Percentiles rank a stretch among this genome's conserved stretches.
Evolutionary conservation across 192 early-diverging fungal genomes (phyloP).

Genomic region (Entomortierella chlamydospora): DNA sequence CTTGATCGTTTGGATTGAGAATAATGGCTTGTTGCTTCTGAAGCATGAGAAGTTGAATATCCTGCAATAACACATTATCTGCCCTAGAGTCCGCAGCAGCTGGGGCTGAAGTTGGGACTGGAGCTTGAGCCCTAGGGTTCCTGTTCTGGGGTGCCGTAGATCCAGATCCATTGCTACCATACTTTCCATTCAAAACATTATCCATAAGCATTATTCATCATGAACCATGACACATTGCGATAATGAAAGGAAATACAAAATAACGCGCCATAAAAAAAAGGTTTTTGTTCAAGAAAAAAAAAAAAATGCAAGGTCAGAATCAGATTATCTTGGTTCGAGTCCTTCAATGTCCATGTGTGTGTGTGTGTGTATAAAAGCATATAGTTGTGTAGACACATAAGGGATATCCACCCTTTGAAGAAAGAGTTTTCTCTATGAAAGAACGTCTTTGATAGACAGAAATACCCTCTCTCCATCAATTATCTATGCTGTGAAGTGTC

Average conservation of each 20-base stretch:
- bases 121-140: not conserved
- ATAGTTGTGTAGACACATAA: not conserved
- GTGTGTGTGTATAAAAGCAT: not conserved
- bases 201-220: not conserved
- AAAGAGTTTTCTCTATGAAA: not conserved
- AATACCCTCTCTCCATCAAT: not conserved
- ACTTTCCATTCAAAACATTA: not conserved
- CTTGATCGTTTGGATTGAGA: constrained; percentile 34
- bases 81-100: not conserved
- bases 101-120: not conserved
- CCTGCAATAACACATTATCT: constrained; percentile 36
- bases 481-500: not conserved
- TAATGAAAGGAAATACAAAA: not conserved
- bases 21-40: constrained; percentile 45
- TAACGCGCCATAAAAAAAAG: not conserved
- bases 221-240: not conserved
- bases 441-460: not conserved
- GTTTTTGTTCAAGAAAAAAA: not conserved
- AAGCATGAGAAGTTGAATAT: constrained; percentile 41
- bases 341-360: not conserved
- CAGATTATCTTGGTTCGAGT: not conserved
- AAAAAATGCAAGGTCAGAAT: constrained; percentile 6
- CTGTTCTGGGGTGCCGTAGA: constrained; percentile 5
- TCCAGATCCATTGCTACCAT: constrained; percentile 7
- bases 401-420: not conserved